A percentile compares a stretch with the other conserved stretches of the same genome.
These are phyloP conservation scores for Babesia ovis DNA, from an alignment of 169 alveolate species.

Conservation along the genomic window DNA sequence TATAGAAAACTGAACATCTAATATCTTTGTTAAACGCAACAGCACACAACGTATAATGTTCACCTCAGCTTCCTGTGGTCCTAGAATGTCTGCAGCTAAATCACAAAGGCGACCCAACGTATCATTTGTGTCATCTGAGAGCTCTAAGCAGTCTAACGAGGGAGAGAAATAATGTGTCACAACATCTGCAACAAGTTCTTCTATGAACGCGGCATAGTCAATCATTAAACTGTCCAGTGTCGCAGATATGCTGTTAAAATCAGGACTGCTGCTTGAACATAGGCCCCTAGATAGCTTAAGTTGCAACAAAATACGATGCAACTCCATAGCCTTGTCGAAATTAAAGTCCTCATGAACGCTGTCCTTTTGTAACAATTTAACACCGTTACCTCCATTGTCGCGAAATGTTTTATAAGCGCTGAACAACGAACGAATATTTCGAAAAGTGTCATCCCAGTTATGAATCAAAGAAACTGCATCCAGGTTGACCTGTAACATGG, in stretches of 20 bases:
- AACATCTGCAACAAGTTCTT: constrained; percentile 43
- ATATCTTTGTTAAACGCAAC: neutral
- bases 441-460: constrained; percentile 63
- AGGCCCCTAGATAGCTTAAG: neutral
- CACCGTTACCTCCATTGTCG: neutral
- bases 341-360: neutral
- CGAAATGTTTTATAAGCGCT: constrained; percentile 7
- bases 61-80: neutral
- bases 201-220: constrained; percentile 26
- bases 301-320: constrained; percentile 4
- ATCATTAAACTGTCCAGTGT: constrained; percentile 22
- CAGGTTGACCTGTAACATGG: constrained; percentile 16
- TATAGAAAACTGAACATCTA: neutral
- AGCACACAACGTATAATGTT: neutral
- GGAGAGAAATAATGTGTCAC: neutral
- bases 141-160: neutral
- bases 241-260: constrained; percentile 16
- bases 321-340: neutral
- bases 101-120: neutral
- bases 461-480: constrained; percentile 45
- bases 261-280: neutral
- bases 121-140: neutral
- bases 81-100: neutral
- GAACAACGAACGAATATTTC: constrained; percentile 4
- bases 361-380: neutral